Base-by-base conservation (phyloP, 192 early-diverging fungal genomes). In the Spizellomyces punctatus region DNA sequence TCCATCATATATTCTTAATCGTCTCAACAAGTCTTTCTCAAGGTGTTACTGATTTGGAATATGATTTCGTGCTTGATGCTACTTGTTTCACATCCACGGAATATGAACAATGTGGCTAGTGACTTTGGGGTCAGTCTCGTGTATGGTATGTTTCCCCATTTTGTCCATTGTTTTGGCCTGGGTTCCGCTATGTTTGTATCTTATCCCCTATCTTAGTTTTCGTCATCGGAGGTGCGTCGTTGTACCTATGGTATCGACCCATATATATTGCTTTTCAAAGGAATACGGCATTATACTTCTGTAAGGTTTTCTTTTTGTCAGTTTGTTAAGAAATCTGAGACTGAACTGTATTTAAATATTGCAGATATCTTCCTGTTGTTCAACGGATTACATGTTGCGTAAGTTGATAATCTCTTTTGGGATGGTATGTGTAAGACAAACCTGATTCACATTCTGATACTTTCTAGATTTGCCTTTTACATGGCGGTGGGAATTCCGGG, bases 171-270 rank as follows among this genome's bases (percentile, higher is more conserved):
- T 19, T 54, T 16, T 16, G 14, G 16, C 52, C 1, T 54, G 14
- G 16, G 14, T 3, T 54, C 0, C 52, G 2, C 3, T 54, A n/a
- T 16, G 52, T n/a, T 54, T 65, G 16, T 65, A n/a, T 2, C 64
- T 65, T 22, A 65, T 46, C 17, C 52, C 2, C 64, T 65, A 4
- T 65, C 43, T 48, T 46, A 36, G 46, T 71, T 14, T 63, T 60
- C 89, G 64, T 84, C 89, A 90, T 93, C 64, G 88, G 85, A 9
- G 77, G 82, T 5, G 84, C 84, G 4, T 92, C 91, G 63, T 92
- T 95, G 79, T 91, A 93, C 77, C 44, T 91, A 58, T 94, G 94
- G 94, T 95, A 95, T 78, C 88, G 92, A 10, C 94, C 94, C 21
- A 82, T 92, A 46, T 95, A 95, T 80, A 91, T 91, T 52, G 92